Conservation (phyloP, 306 rosid species). For the Cicer yamashitae region DNA sequence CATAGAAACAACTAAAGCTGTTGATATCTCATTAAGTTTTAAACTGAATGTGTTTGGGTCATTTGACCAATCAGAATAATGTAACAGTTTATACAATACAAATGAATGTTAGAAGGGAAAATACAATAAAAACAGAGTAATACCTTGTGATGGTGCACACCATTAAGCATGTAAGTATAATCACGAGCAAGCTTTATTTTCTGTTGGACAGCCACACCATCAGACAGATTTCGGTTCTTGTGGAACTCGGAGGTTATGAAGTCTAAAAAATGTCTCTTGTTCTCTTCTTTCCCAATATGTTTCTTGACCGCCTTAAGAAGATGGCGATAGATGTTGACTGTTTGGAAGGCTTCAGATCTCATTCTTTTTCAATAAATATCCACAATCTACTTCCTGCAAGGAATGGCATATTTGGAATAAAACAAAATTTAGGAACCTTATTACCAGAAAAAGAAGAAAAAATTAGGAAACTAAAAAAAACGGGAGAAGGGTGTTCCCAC, state of each 20-base stretch:
- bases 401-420: background rate
- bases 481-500: background rate
- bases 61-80: slow-evolving; percentile 22
- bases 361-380: slow-evolving; percentile 48
- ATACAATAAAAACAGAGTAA: slow-evolving; percentile 32
- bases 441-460: background rate
- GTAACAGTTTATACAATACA: background rate
- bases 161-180: slow-evolving; percentile 71
- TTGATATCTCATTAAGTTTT: slow-evolving; percentile 28
- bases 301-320: slow-evolving; percentile 81
- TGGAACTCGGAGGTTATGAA: slow-evolving; percentile 72
- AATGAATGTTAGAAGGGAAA: background rate
- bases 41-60: background rate
- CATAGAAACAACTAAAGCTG: slow-evolving; percentile 16
- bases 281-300: slow-evolving; percentile 70
- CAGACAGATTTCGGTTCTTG: slow-evolving; percentile 50
- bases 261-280: slow-evolving; percentile 65
- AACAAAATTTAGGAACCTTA: background rate
- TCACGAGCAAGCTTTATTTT: slow-evolving; percentile 78
- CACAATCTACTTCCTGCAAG: slow-evolving; percentile 48
- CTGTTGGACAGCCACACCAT: slow-evolving; percentile 59
- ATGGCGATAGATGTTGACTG: slow-evolving; percentile 68
- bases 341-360: slow-evolving; percentile 65
- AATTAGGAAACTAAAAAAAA: slow-evolving; percentile 7
- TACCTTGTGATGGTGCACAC: slow-evolving; percentile 92